Evolutionary conservation across 2,329 filamentous ascomycete species (phyloP).

Genomic region (Cladosporium sp.): DNA sequence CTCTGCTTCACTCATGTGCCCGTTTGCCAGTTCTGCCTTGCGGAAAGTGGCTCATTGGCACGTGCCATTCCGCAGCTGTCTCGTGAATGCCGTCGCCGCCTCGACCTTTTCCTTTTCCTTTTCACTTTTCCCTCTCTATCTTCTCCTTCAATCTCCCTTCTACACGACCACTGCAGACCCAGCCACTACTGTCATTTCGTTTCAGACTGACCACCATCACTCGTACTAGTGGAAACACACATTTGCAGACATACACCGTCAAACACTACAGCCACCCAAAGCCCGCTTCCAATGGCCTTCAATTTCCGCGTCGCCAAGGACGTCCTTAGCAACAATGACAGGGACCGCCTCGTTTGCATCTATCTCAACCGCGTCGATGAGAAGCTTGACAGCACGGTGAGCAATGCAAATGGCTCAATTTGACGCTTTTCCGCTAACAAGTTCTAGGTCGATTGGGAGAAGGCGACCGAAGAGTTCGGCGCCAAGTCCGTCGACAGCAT

Average conservation of each 20-base stretch:
- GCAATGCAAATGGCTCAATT: too few species aligned
- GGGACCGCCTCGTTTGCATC: conserved; percentile 25
- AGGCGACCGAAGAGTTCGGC: conserved; percentile 23
- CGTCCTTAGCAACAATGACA: conserved; percentile 23
- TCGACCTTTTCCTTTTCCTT: not conserved
- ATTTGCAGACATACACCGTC: not conserved
- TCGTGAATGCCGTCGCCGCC: too few species aligned
- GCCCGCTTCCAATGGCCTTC: conserved; percentile 18
- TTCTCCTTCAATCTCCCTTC: too few species aligned
- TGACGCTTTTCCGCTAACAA: not conserved
- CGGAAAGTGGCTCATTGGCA: too few species aligned
- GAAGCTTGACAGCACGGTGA: conserved; percentile 12
- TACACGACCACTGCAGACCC: not conserved
- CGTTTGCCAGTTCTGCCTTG: too few species aligned
- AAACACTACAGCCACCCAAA: not conserved
- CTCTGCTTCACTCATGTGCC: too few species aligned
- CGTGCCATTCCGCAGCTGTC: too few species aligned
- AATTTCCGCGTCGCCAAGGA: conserved; percentile 21
- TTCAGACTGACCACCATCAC: not conserved
- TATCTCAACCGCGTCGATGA: conserved; percentile 18
- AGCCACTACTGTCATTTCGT: not conserved
- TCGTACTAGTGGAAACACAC: too few species aligned
- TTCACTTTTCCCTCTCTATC: too few species aligned
- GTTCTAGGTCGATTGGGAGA: conserved; percentile 24
- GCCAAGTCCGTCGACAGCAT: conserved; percentile 22